phyloP scores from a whole-genome alignment of 2,329 filamentous ascomycete genomes.

The Ophiostoma quercus region DNA sequence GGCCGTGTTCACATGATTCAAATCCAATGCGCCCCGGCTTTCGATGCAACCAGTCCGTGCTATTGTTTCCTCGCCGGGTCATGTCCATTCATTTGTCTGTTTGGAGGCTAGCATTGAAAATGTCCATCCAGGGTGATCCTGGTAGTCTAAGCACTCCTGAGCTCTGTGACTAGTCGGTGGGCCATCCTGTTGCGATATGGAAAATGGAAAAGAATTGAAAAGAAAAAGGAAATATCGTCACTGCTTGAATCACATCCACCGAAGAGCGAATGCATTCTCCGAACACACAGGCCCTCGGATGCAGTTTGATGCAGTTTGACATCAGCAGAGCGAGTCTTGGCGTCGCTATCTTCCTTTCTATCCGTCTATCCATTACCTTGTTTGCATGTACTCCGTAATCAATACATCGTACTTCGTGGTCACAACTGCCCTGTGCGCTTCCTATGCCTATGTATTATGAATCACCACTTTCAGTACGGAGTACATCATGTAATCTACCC shows the following conservation, averaged over 20 bases:
- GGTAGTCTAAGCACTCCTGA: neutral
- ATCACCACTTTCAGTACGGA: neutral
- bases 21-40: conserved; percentile 19
- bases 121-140: neutral
- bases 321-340: neutral
- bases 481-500: neutral
- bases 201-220: neutral
- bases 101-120: neutral
- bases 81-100: neutral
- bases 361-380: neutral
- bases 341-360: neutral
- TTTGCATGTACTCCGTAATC: neutral
- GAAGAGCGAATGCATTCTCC: neutral
- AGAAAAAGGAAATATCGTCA: neutral
- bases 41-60: neutral
- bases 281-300: neutral
- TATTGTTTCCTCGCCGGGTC: neutral
- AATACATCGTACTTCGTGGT: neutral
- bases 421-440: conserved; percentile 7
- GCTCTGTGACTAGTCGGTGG: neutral
- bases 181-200: neutral
- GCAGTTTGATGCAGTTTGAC: neutral
- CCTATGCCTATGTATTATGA: neutral
- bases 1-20: conserved; percentile 21
- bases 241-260: neutral